phyloP scores from a whole-genome alignment of 257 asterid species.

The Nemophila menziesii region DNA sequence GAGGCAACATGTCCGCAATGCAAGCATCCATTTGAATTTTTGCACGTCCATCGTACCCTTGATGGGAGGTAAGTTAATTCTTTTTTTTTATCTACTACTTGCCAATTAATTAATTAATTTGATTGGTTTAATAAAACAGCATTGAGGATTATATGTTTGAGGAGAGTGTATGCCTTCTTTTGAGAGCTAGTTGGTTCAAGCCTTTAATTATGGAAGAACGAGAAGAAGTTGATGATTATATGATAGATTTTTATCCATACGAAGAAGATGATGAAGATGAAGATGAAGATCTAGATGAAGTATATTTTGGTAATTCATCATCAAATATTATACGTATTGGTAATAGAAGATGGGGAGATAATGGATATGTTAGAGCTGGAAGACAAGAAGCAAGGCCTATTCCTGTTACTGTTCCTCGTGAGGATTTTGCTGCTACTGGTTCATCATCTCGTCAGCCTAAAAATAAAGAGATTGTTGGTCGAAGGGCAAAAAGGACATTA shows the following conservation, averaged over 20 bases:
- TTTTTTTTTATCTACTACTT: neutral
- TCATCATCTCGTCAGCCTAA: conserved; percentile 57
- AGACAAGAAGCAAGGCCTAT: conserved; percentile 77
- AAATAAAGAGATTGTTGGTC: conserved; percentile 50
- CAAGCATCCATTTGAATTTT: conserved; percentile 64
- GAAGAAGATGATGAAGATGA: conserved; percentile 12
- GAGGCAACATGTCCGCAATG: conserved; percentile 88
- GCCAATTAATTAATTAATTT: neutral
- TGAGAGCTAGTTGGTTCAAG: conserved; percentile 78
- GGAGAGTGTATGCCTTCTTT: conserved; percentile 91
- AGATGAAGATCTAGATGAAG: conserved; percentile 41
- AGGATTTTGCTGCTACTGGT: conserved; percentile 34
- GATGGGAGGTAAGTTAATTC: conserved; percentile 66
- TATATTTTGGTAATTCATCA: conserved; percentile 34
- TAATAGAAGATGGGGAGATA: conserved; percentile 76
- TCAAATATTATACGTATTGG: conserved; percentile 58
- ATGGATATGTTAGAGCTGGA: conserved; percentile 73
- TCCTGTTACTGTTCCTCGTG: conserved; percentile 16
- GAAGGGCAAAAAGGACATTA: conserved; percentile 79
- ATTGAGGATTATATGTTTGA: conserved; percentile 77
- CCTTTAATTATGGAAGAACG: conserved; percentile 52
- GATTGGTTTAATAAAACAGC: conserved; percentile 28
- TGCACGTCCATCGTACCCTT: conserved; percentile 67
- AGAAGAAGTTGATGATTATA: conserved; percentile 40
- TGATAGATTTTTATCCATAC: conserved; percentile 27